These are phyloP conservation scores for Neurospora sp. DNA, from an alignment of 495 filamentous ascomycete genomes.

Conservation along the genomic window DNA sequence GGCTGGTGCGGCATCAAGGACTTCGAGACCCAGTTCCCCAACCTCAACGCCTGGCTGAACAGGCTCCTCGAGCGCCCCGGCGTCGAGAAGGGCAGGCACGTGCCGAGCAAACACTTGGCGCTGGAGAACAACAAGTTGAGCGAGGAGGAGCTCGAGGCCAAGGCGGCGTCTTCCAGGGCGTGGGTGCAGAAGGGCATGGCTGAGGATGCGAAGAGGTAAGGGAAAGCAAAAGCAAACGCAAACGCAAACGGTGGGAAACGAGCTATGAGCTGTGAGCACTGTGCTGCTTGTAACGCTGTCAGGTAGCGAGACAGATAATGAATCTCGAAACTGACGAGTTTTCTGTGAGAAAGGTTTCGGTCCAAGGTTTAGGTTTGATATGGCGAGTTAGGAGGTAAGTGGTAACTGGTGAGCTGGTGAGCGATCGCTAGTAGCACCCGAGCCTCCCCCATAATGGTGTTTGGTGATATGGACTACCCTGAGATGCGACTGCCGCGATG, in stretches of 20 bases:
- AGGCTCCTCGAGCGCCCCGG: conserved; percentile 54
- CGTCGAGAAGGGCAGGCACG: conserved; percentile 68
- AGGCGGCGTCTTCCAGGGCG: conserved; percentile 32
- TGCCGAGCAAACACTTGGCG: conserved; percentile 59
- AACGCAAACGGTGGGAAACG: background rate
- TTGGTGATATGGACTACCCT: background rate
- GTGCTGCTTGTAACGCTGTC: background rate
- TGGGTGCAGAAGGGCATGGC: conserved; percentile 62
- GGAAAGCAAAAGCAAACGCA: background rate
- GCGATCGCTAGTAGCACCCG: background rate
- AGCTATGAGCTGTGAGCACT: background rate
- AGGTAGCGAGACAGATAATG: background rate
- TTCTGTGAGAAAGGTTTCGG: background rate
- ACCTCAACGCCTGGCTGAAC: conserved; percentile 55
- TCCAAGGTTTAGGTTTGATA: background rate
- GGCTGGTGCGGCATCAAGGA: conserved; percentile 69
- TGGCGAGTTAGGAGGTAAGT: background rate
- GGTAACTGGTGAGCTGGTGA: background rate
- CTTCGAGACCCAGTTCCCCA: conserved; percentile 54
- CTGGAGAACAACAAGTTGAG: conserved; percentile 35
- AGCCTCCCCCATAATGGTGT: background rate
- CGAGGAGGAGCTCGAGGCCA: conserved; percentile 37
- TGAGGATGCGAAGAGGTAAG: conserved; percentile 52
- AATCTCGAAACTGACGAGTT: background rate
- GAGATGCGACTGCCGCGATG: background rate